Percentiles rank a stretch among this genome's conserved stretches.
phyloP scores from a whole-genome alignment of 2,329 filamentous ascomycete species.

The Sclerotinia borealis region DNA sequence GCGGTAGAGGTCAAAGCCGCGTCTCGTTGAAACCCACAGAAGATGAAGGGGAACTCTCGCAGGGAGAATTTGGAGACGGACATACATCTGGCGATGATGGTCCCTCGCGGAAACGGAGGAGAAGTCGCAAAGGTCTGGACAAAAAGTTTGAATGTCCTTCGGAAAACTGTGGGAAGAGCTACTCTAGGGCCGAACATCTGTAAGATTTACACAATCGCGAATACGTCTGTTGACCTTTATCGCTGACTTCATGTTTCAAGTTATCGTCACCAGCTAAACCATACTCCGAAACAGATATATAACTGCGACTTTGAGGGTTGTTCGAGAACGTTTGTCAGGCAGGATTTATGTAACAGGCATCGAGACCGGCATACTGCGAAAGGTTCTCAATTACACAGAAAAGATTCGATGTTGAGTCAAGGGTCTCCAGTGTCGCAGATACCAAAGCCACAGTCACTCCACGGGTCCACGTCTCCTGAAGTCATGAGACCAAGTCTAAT shows the following conservation, averaged over 20 bases:
- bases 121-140: conserved; percentile 72
- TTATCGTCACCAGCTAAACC: conserved; percentile 90
- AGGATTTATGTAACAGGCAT: conserved; percentile 84
- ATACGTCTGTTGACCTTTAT: neutral
- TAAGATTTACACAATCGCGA: conserved; percentile 43
- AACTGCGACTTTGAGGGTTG: conserved; percentile 90
- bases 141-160: conserved; percentile 81
- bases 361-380: conserved; percentile 75
- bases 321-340: conserved; percentile 82
- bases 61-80: conserved; percentile 24
- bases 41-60: conserved; percentile 23
- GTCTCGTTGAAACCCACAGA: conserved; percentile 24
- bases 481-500: conserved; percentile 25
- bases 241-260: conserved; percentile 34
- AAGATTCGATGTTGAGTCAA: conserved; percentile 56
- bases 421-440: conserved; percentile 32
- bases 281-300: conserved; percentile 93
- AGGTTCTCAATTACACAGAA: conserved; percentile 68
- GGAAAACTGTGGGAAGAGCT: conserved; percentile 88
- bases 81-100: conserved; percentile 32
- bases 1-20: conserved; percentile 30
- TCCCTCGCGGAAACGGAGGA: conserved; percentile 48
- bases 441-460: conserved; percentile 21
- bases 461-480: conserved; percentile 30
- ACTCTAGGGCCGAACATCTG: conserved; percentile 92